A percentile compares a stretch with the other conserved stretches of the same genome.
These are phyloP conservation scores for Zygosaccharomyces gambellarensis DNA, from an alignment of 805 yeast genomes.

Conservation along the genomic window DNA sequence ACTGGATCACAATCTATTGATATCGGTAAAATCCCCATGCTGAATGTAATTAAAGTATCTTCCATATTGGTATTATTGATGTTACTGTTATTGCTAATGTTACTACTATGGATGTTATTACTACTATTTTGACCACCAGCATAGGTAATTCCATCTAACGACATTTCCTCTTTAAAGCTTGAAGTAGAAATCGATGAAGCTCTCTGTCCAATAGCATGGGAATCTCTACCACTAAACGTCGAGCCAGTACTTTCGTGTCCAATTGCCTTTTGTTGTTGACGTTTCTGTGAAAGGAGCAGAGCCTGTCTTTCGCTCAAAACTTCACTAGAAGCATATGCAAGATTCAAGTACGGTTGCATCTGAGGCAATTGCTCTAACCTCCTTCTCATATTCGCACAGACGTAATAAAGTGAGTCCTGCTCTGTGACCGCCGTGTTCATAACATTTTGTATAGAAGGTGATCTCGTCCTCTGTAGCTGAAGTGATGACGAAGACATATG, in stretches of 20 bases:
- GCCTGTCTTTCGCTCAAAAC: conserved; percentile 71
- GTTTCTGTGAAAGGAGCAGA: conserved; percentile 39
- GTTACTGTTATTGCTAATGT: conserved; percentile 6
- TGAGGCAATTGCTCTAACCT: conserved; percentile 58
- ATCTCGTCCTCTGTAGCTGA: conserved; percentile 17
- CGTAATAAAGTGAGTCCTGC: conserved; percentile 64
- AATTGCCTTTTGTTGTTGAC: conserved; percentile 27
- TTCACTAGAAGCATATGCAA: conserved; percentile 64
- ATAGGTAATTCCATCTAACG: conserved; percentile 26
- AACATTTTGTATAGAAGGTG: conserved; percentile 35
- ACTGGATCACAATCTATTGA: conserved; percentile 82
- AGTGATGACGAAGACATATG: conserved; percentile 15
- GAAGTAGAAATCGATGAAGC: conserved; percentile 35
- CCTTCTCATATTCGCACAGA: conserved; percentile 53
- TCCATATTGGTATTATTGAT: conserved; percentile 29
- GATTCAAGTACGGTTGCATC: conserved; percentile 59
- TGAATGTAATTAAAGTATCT: conserved; percentile 48
- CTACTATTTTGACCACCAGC: conserved; percentile 14
- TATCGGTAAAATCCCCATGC: conserved; percentile 74
- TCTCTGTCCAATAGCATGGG: conserved; percentile 27
- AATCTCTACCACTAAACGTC: conserved; percentile 17
- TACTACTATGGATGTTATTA: conserved; percentile 6
- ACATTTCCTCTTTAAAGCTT: conserved; percentile 34
- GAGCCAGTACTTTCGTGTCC: conserved; percentile 22
- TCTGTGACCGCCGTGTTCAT: conserved; percentile 63